Evolutionary conservation across 257 asterid species (phyloP), one percentile per base, ranked within the genome.

Genomic region (Gentiana macrophylla): DNA sequence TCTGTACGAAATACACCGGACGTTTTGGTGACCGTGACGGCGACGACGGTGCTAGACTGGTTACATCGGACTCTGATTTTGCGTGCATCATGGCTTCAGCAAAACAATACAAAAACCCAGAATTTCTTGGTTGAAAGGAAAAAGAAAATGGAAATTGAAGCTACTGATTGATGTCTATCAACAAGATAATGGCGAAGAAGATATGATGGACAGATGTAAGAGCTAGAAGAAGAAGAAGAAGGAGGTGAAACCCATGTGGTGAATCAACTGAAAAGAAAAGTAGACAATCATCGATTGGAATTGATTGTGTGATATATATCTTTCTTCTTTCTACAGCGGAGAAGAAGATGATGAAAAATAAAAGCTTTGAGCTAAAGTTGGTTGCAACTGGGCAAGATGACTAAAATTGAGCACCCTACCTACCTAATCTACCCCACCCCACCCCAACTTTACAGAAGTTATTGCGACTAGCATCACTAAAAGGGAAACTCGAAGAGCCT

Each of bases 11-110:
- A 82, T 91, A 91, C 6, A 72, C 92, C 8, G 82, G 82, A 66
- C 96, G 57, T 32, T 90, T 90, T 1, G 97, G 97, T 12, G 97
- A 90, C 52, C 97, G 66, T 51, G 98, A 84, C 3, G 96, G 98
- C 2, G 98, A 91, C 6, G 98, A 87, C 12, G 96, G 87, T 37
- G 98, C 98, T 65, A 87, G 63, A 61, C 98, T 91, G 1, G 98
- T 84, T 10, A 91, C 32, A 67, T 91, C 98, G 1, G 98, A 91
- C 51, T 91, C 98, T 4, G 98, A 91, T 74, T 91, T 91, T n/a
- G 92, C 46, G 75, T 87, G 95, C 67, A 55, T 12, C 98, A 90
- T 74, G 53, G 51, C 64, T 56, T 32, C 63, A 32, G 45, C 49
- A n/a, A 3, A 41, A 41, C 9, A 41, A 41, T 4, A 41, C 46